phyloP scores from a whole-genome alignment of 2,329 filamentous ascomycete genomes.

The Pseudocercospora macadamiae region DNA sequence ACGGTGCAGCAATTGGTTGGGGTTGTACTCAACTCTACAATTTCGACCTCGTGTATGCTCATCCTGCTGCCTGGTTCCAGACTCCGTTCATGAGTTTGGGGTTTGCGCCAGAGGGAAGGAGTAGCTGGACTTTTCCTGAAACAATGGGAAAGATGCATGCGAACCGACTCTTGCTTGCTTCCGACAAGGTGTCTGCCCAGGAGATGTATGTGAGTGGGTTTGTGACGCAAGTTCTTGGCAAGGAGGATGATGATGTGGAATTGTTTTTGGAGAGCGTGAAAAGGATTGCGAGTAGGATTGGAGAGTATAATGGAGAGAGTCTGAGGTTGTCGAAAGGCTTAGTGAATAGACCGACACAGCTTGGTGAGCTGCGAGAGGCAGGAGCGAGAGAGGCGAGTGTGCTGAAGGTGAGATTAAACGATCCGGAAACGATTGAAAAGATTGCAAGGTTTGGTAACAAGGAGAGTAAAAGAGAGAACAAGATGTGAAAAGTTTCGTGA shows the following conservation, averaged over 20 bases:
- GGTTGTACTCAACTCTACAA: constrained; percentile 11
- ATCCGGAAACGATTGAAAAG: constrained; percentile 8
- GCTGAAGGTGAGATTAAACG: constrained; percentile 13
- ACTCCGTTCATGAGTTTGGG: constrained; percentile 4
- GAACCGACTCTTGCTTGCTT: constrained; percentile 5
- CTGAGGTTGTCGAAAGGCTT: constrained; percentile 2
- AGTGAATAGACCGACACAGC: neutral
- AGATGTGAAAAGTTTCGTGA: constrained; percentile 6
- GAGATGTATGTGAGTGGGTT: constrained; percentile 9
- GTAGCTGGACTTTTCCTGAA: neutral
- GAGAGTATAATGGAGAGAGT: neutral
- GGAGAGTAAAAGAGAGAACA: neutral
- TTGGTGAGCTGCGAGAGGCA: constrained; percentile 1
- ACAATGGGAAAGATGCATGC: constrained; percentile 9
- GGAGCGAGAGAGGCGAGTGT: constrained; percentile 7
- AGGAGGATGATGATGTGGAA: neutral
- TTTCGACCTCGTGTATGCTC: constrained; percentile 12
- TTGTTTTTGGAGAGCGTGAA: constrained; percentile 7
- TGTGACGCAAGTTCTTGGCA: constrained; percentile 9
- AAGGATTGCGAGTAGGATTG: constrained; percentile 5
- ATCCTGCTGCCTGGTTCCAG: constrained; percentile 6
- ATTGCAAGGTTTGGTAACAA: constrained; percentile 5
- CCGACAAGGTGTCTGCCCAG: neutral
- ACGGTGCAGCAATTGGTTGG: constrained; percentile 13
- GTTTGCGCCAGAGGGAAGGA: constrained; percentile 6